These are phyloP conservation scores for Ustilago bromivora DNA, from an alignment of 1,284 basidiomycete species.

Conservation along the genomic window DNA sequence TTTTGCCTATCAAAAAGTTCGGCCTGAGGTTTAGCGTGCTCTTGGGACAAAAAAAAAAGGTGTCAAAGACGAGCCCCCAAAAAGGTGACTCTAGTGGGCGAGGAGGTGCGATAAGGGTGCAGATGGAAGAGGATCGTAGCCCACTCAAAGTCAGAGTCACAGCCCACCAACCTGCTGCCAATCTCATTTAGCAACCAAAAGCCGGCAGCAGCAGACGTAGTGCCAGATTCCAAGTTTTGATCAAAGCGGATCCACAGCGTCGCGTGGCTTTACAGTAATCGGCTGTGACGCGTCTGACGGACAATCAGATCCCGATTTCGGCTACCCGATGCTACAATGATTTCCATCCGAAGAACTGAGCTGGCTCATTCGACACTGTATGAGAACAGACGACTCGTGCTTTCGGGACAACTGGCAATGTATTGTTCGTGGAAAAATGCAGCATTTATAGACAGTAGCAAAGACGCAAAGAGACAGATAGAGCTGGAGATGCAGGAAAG, in stretches of 20 bases:
- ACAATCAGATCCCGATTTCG: neutral
- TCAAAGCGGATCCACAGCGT: neutral
- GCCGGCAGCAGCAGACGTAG: neutral
- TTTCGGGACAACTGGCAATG: neutral
- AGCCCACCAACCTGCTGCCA: neutral
- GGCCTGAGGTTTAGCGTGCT: neutral
- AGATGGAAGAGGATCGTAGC: neutral
- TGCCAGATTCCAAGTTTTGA: neutral
- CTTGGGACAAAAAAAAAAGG: neutral
- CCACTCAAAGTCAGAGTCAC: neutral
- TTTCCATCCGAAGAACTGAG: neutral
- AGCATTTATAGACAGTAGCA: slow-evolving; percentile 1
- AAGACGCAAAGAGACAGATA: neutral
- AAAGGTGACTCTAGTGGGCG: neutral
- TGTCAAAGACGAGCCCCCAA: neutral
- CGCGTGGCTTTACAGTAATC: neutral
- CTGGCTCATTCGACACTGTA: neutral
- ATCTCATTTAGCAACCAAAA: neutral
- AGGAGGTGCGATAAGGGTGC: neutral
- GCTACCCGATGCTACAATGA: neutral
- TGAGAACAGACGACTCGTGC: neutral
- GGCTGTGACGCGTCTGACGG: neutral
- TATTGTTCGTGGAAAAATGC: slow-evolving; percentile 7
- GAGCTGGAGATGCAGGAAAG: neutral
- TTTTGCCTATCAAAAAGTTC: slow-evolving; percentile 33